A percentile compares a stretch with the other conserved stretches of the same genome.
phyloP scores from a whole-genome alignment of 106 monocot species.

The Acanthochlamys bracteata region DNA sequence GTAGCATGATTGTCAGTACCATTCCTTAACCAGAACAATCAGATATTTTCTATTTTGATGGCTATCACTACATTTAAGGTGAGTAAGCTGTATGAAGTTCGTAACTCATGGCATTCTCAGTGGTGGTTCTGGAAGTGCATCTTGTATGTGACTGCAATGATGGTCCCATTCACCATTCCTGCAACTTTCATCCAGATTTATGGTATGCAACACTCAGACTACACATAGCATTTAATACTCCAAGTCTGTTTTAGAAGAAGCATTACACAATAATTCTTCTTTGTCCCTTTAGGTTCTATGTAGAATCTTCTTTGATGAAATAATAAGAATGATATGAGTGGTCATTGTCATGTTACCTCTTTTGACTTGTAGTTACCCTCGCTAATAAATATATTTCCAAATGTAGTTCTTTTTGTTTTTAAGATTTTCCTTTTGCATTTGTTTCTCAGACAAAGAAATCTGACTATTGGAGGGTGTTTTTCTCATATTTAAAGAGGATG shows the following conservation, averaged over 20 bases:
- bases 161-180: conserved; percentile 38
- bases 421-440: too few species aligned
- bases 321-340: background rate
- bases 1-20: too few species aligned
- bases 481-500: too few species aligned
- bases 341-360: background rate
- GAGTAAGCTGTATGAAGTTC: conserved; percentile 40
- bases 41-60: conserved; percentile 68
- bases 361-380: background rate
- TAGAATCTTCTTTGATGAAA: background rate
- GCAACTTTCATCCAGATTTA: conserved; percentile 42
- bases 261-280: background rate
- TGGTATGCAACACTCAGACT: conserved; percentile 23
- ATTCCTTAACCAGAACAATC: conserved; percentile 25
- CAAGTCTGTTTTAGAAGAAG: background rate
- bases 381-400: background rate
- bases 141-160: conserved; percentile 28
- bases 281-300: background rate
- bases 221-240: background rate
- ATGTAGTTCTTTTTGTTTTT: too few species aligned
- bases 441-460: too few species aligned
- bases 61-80: conserved; percentile 39
- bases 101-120: conserved; percentile 54
- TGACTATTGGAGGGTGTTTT: too few species aligned
- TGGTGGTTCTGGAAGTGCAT: conserved; percentile 51